Evolutionary conservation across 1,284 basidiomycete species (phyloP), one percentile per base, ranked within the genome.

Genomic region (Rhodofomes roseus): DNA sequence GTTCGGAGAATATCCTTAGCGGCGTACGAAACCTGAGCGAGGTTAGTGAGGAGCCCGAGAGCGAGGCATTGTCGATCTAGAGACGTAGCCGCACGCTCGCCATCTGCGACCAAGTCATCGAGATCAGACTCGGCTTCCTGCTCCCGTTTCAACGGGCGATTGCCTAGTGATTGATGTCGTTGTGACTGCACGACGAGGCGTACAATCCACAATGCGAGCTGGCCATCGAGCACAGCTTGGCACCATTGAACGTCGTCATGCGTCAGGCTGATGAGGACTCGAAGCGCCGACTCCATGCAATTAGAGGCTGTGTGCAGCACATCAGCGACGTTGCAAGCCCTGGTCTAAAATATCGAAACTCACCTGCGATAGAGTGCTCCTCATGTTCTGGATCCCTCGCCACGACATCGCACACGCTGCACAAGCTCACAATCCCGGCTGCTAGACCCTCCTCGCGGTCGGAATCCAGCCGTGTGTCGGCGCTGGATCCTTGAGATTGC

Each of bases 1-100:
- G 77, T 74, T 54, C 79, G 76, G 6, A 83, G 69, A 3, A 74
- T 60, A 40, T 77, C 69, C 53, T 80, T 81, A 4, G 79, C 76
- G n/a, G 72, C 72, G 0, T 77, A 75, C n/a, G 77, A 73, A 9
- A 75, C 77, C 68, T 90, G 87, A 0, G 89, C 82, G 43, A 91
- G 74, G 70, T 91, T 91, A 50, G 89, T 89, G 55, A 91, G 73
- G 7, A 91, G 72, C 1, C 86, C 90, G 1, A 92, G 77, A 6
- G 83, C 80, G 25, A 92, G 82, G 70, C 89, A 92, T 3, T 90
- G 73, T 43, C 80, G 77, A 68, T 92, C 90, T 20, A 89, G 76
- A 3, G 61, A 64, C 8, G 79, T 72, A 53, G 80, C 74, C 2
- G 74, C 71, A 20, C 65, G 65, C 18, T 70, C 63, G 5, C 65